Base-by-base conservation (phyloP, 2,329 filamentous ascomycete genomes). In the Xylaria multiplex region DNA sequence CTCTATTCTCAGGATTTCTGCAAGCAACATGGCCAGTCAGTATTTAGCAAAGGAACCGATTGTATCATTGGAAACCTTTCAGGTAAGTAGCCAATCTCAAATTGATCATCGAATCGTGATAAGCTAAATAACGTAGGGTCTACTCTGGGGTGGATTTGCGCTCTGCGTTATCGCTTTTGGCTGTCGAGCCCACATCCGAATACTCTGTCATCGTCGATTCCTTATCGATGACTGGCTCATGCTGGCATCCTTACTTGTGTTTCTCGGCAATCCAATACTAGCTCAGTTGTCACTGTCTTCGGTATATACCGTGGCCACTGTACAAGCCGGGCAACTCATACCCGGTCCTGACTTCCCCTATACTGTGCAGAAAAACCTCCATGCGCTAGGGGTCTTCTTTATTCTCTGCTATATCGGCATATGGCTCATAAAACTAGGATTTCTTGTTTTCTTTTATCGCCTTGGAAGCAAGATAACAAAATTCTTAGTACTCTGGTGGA, bases 391-490 rank as follows among this genome's bases (percentile, higher is more conserved):
- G 6, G 24, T 46, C 9, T 46, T 46, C n/a, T 46, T 46, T 7
- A 6, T 46, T 22, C 6, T 46, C 6, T 22, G n/a, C n/a, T 46
- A 46, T 22, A 22, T 46, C 4, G 43, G 43, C n/a, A 46, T 46
- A 46, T 46, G 43, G 43, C 43, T 46, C 19, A 46, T 46, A 8
- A 46, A 46, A 22, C n/a, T 46, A n/a, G 43, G 43, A 46, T 46
- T 46, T 22, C n/a, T 46, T 22, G n/a, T 46, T 11, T 46, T 46
- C n/a, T 46, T 46, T 22, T 46, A 46, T 46, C 43, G 43, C n/a
- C 43, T 46, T 22, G 43, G 43, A 22, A 46, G n/a, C n/a, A 46
- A 46, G n/a, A 46, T 46, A 22, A 46, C 43, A n/a, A 22, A 13
- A 22, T 46, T 22, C 43, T 13, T 46, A 7, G 43, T 46, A 8